Evolutionary conservation across 225 moss, liverwort and hornwort species (phyloP).

Genomic region (Anthoceros angustus): DNA sequence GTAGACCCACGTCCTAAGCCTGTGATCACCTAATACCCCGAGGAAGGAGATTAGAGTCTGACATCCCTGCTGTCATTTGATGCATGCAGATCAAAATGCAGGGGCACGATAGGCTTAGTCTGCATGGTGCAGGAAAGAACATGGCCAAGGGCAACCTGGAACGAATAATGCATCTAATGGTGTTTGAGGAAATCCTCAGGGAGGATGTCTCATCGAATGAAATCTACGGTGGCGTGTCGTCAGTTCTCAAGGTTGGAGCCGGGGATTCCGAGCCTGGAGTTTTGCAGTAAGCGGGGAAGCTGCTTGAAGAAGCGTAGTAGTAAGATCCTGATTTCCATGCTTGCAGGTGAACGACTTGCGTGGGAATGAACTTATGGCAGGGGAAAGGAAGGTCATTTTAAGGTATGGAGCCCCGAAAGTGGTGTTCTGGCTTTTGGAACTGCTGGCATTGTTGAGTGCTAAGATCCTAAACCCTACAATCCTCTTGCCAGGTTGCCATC

Average conservation of each 20-base stretch:
- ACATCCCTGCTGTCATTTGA: background rate
- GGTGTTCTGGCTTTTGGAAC: background rate
- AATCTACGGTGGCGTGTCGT: slow-evolving; percentile 62
- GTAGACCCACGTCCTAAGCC: slow-evolving; percentile 18
- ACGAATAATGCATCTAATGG: slow-evolving; percentile 71
- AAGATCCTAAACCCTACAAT: no score
- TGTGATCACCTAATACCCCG: background rate
- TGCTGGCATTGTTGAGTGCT: no score
- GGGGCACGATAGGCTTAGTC: slow-evolving; percentile 57
- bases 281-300: no score
- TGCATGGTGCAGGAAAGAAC: slow-evolving; percentile 88
- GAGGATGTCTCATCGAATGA: slow-evolving; percentile 88
- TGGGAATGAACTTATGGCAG: slow-evolving; percentile 26
- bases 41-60: background rate
- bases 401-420: slow-evolving; percentile 22
- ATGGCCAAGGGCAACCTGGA: slow-evolving; percentile 66
- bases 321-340: background rate
- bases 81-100: slow-evolving; percentile 52
- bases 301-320: slow-evolving; percentile 2
- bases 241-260: slow-evolving; percentile 54
- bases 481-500: slow-evolving; percentile 50
- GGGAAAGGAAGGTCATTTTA: slow-evolving; percentile 44
- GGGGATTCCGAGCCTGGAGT: background rate
- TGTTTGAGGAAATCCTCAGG: slow-evolving; percentile 58
- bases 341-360: slow-evolving; percentile 6